A percentile compares a stretch with the other conserved stretches of the same genome.
Evolutionary conservation across 306 rosid species (phyloP).

Genomic region (Gastrolobium villosum): DNA sequence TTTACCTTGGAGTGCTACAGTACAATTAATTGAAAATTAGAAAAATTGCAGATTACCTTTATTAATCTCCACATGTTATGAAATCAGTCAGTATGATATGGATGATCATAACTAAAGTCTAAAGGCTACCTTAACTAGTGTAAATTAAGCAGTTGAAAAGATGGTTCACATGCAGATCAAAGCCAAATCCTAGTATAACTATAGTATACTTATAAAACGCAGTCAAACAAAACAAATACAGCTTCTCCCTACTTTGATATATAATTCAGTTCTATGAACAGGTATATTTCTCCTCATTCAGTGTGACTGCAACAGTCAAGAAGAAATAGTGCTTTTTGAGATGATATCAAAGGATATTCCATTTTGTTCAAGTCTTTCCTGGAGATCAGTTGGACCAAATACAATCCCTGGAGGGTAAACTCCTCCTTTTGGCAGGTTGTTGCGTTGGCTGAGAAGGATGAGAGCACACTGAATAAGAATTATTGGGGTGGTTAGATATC

Average conservation of each 20-base stretch:
- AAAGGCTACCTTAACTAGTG: neutral
- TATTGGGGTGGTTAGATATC: conserved; percentile 86
- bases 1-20: no score
- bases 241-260: neutral
- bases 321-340: conserved; percentile 65
- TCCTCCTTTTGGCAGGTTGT: conserved; percentile 81
- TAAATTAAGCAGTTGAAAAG: neutral
- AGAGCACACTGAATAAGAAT: conserved; percentile 86
- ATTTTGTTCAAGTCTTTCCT: conserved; percentile 74
- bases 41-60: no score
- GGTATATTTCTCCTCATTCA: neutral
- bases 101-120: neutral
- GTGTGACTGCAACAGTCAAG: conserved; percentile 44
- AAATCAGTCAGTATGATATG: neutral
- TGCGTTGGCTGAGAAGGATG: conserved; percentile 72
- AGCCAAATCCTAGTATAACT: conserved; percentile 24
- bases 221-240: neutral
- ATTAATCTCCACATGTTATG: neutral
- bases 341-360: conserved; percentile 85
- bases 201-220: conserved; percentile 1
- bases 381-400: conserved; percentile 88
- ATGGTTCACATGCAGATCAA: conserved; percentile 28
- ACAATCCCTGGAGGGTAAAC: conserved; percentile 77
- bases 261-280: neutral
- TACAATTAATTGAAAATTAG: no score